Percentiles rank a stretch among this genome's conserved stretches.
Evolutionary conservation across 2,329 filamentous ascomycete species (phyloP).

Genomic region (Alternaria triticina): DNA sequence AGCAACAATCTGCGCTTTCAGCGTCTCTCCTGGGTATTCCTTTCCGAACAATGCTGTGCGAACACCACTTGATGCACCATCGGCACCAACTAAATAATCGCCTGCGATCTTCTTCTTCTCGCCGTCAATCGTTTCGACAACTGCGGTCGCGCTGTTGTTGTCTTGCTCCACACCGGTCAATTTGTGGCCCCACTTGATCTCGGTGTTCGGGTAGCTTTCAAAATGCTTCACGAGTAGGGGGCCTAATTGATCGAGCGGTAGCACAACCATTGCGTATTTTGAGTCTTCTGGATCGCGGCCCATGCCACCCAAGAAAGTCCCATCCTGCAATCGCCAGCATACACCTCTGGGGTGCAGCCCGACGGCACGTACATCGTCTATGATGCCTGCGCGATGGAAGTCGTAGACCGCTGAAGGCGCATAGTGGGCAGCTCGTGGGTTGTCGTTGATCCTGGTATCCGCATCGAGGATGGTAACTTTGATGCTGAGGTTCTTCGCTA

Average conservation of each 20-base stretch:
- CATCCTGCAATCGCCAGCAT: constrained; percentile 53
- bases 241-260: constrained; percentile 40
- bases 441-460: constrained; percentile 60
- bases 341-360: constrained; percentile 53
- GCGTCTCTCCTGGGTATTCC: constrained; percentile 64
- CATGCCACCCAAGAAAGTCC: constrained; percentile 40
- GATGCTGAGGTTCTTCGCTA: constrained; percentile 59
- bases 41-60: constrained; percentile 42
- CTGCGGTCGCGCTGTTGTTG: constrained; percentile 33
- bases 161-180: constrained; percentile 41
- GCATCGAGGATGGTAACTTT: constrained; percentile 63
- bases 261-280: constrained; percentile 37
- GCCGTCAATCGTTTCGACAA: constrained; percentile 35
- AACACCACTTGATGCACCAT: constrained; percentile 44
- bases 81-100: constrained; percentile 45
- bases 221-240: constrained; percentile 39
- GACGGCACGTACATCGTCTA: constrained; percentile 56
- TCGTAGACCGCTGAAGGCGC: constrained; percentile 64
- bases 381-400: constrained; percentile 64
- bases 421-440: constrained; percentile 69
- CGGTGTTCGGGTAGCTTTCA: constrained; percentile 31
- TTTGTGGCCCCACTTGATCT: constrained; percentile 43
- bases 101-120: constrained; percentile 33
- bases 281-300: constrained; percentile 37
- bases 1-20: constrained; percentile 66